Percentiles rank a stretch among this genome's conserved stretches.
These are phyloP conservation scores for Leccinum fallax DNA, from an alignment of 1,284 basidiomycete species.

Conservation along the genomic window DNA sequence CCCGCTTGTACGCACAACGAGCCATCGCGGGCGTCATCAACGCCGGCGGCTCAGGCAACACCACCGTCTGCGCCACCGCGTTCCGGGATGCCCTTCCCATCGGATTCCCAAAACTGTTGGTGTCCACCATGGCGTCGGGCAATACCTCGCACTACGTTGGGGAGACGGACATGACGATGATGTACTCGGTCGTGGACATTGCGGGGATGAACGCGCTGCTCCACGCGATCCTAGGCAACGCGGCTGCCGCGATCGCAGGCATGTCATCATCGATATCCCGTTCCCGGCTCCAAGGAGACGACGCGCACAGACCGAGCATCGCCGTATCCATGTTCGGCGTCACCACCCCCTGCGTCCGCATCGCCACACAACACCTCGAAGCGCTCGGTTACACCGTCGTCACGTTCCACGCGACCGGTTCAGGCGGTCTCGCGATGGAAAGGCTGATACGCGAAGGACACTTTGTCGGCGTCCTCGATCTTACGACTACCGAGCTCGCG, in stretches of 20 bases:
- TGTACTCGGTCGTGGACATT: constrained; percentile 34
- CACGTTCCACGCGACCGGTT: constrained; percentile 32
- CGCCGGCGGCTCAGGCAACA: constrained; percentile 32
- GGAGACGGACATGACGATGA: constrained; percentile 34
- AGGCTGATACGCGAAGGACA: constrained; percentile 24
- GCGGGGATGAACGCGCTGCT: constrained; percentile 34
- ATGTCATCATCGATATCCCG: constrained; percentile 21
- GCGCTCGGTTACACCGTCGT: constrained; percentile 30
- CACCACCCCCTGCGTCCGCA: constrained; percentile 31
- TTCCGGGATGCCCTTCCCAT: constrained; percentile 29
- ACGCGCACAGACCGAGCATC: constrained; percentile 10
- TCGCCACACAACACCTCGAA: constrained; percentile 26
- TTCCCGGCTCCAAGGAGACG: neutral
- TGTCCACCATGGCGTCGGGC: constrained; percentile 29
- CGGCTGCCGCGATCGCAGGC: constrained; percentile 28
- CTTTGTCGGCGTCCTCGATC: constrained; percentile 22
- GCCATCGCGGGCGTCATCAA: constrained; percentile 22
- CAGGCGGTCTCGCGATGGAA: constrained; percentile 35
- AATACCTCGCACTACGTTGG: constrained; percentile 31
- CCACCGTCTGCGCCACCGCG: constrained; percentile 27
- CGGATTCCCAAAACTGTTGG: constrained; percentile 30
- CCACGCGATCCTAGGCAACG: constrained; percentile 25
- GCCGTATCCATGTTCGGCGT: constrained; percentile 33
- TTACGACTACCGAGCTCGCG: constrained; percentile 33
- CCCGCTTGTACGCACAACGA: constrained; percentile 12